These are phyloP conservation scores for Phytophthora melonis DNA, from an alignment of 352 stramenopile species.

Conservation along the genomic window DNA sequence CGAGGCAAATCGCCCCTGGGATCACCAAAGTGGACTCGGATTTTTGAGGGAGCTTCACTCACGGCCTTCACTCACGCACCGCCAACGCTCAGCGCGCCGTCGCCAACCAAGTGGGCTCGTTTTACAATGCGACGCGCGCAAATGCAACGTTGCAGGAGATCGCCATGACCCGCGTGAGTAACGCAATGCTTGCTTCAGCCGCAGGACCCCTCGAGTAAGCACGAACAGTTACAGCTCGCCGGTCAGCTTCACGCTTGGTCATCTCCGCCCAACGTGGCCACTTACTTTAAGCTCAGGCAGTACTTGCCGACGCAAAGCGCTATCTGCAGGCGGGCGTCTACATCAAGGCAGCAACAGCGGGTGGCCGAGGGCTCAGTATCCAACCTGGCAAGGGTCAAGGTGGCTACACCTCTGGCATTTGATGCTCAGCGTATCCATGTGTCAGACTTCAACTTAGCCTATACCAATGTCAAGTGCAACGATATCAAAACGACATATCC, in stretches of 20 bases:
- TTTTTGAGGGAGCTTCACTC: background rate
- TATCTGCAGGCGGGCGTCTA: background rate
- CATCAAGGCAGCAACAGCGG: too few species aligned
- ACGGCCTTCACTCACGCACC: background rate
- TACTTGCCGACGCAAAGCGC: background rate
- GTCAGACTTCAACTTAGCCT: slow-evolving; percentile 5
- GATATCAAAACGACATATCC: slow-evolving; percentile 7
- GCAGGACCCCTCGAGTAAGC: background rate
- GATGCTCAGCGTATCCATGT: slow-evolving; percentile 16
- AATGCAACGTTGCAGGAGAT: background rate
- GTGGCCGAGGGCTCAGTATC: too few species aligned
- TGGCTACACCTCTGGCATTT: slow-evolving; percentile 13
- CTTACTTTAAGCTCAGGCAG: background rate
- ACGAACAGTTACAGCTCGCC: background rate
- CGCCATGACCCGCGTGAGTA: background rate
- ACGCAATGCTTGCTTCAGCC: background rate
- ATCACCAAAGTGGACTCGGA: background rate
- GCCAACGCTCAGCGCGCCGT: background rate
- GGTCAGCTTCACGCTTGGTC: background rate
- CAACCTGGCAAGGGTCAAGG: background rate
- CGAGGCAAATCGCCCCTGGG: background rate
- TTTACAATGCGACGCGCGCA: background rate
- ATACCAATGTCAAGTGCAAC: background rate
- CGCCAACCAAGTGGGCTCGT: background rate
- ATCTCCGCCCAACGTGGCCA: background rate